Evolutionary conservation across 768 basidiomycete species (phyloP), one percentile per base, ranked within the genome.

Genomic region (Termitomyces titanicus): DNA sequence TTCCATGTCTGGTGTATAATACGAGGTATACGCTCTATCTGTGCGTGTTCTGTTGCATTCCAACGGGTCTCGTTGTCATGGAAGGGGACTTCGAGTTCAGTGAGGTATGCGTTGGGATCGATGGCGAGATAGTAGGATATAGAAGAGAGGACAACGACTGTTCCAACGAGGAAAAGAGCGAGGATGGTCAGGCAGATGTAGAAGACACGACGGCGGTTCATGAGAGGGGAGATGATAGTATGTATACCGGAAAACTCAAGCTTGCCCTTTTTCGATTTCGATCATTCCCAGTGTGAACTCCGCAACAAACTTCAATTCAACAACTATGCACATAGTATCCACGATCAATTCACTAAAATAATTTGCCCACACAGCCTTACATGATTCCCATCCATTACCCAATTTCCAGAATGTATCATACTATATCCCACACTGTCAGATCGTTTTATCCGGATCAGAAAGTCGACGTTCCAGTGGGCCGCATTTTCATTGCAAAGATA

Each of bases 1-100:
- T 95, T 97, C 97, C 97, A 99, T 22, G 97, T 98, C 81, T 98
- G 96, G 71, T 99, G 97, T 46, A 99, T 82, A 55, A 99, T 91
- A 48, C 92, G 82, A 3, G 95, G 97, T 35, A 98, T 85, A 61
- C 80, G 83, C 66, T 97, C 90, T 37, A 82, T 74, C 58, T 78
- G 75, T 55, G 77, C 79, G 61, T 84, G 80, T 24, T 81, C 75
- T 4, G 85, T 68, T 24, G 85, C 81, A 65, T 88, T 87, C 80
- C 80, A 84, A 45, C 83, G 80, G 42, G 80, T 78, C 24, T 74
- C 70, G 61, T 79, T 77, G 69, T 77, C 73, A 54, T 78, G 74
- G 40, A 79, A 62, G 60, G 84, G 82, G 10, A 96, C 82, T 66
- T 95, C 90, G 12, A 74, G 69, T 68, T 95, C 90, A 5, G 85